Evolutionary conservation across 2,329 filamentous ascomycete species (phyloP), one percentile per base, ranked within the genome.

Genomic region (Pseudocercospora fijiensis): DNA sequence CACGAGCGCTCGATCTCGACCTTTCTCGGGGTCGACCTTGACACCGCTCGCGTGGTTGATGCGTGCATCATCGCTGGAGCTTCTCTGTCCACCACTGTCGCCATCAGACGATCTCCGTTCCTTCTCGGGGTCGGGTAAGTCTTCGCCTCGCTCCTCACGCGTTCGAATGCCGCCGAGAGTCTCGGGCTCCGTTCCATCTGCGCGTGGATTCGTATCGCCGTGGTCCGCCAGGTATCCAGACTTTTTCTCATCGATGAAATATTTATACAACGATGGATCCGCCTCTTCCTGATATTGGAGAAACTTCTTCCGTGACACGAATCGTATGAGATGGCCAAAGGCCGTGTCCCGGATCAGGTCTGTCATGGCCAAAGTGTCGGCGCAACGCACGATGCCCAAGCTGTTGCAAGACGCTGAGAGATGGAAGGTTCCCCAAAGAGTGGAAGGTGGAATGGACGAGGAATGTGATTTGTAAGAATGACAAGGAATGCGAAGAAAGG

Each of bases 21-120:
- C 82, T 66, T 84, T 85, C 67, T 85, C 84, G 0, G 78, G 76
- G 70, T 85, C 82, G 13, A 83, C 72, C 28, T 71, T 72, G 8
- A 78, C 75, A 20, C 79, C 79, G 51, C 77, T 81, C 3, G 76
- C 73, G 27, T 78, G 67, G 57, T 80, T 80, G 60, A 76, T 66
- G 22, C 20, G 28, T 20, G 55, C 18, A 26, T 58, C 33, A 47
- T 60, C 58, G 49, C 52, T 64, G 3, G 24, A 24, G 13, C 10
- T n/a, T 28, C 49, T 26, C 18, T 33, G 41, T 16, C 26, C 30
- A 27, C 57, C 59, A 10, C 28, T 52, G 8, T 61, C 62, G 24
- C 27, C 18, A 53, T 72, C 71, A 2, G 71, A 69, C 22, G 66
- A 59, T 60, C 63, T 10, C 58, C 61, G 47, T 62, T 55, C 8